Base-by-base conservation (phyloP, 2,329 filamentous ascomycete genomes). In the Aaosphaeria arxii region DNA sequence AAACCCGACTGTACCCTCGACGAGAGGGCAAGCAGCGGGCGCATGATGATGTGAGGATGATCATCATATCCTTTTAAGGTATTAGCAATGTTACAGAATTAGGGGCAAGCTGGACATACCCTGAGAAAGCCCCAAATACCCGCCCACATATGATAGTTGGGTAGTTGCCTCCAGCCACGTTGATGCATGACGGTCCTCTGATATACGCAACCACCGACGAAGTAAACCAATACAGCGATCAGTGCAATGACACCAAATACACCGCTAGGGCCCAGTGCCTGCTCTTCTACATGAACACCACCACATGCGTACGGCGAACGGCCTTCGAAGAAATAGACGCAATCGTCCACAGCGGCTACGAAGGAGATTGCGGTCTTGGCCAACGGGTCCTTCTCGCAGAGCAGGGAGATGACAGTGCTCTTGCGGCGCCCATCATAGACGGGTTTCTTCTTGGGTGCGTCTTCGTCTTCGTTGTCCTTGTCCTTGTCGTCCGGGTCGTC, bases 281-380 rank as follows among this genome's bases (percentile, higher is more conserved):
- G 78, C 42, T 77, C 76, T 51, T 77, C 77, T 7, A 74, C 74
- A 47, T 82, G 80, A 29, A 83, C 77, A 75, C 76, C 91, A 72
- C 73, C 89, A 78, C 94, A 99, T 7, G 91, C 92, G 57, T 90
- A 87, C 41, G 83, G 80, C 28, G 89, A 94, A 55, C 92, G 87
- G 43, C 91, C 86, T 70, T 97, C 91, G 74, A 99, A 99, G 72
- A 95, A 88, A 73, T 97, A 99, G 30, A 89, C 84, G 77, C 94
- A 99, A 51, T 95, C 87, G 66, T 97, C 91, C 38, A 89, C 86
- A 5, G 91, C 87, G 50, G 88, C 89, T 50, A 97, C 86, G 67
- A 96, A 99, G 17, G 89, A 90, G 35, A 94, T 78, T 4, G 82
- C 80, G 4, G 91, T 86, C 38, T 82, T 78, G 4, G 82, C 81